A percentile compares a stretch with the other conserved stretches of the same genome.
Conservation (phyloP, 148 eudicot genomes). For the Rhododendron ovatum region DNA sequence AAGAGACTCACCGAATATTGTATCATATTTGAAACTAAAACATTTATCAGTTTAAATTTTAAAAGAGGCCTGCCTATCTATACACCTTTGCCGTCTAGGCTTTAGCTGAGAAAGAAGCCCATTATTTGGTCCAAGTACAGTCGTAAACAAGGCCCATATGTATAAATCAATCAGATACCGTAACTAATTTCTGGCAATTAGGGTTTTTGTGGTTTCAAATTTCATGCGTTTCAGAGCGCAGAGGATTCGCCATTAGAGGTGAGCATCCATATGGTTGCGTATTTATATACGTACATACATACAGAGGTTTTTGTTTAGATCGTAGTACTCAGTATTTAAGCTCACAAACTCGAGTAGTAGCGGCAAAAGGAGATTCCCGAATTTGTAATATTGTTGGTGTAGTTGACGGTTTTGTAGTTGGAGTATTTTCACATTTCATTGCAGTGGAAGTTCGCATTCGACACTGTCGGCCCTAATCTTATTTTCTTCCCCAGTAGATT, state of each 20-base stretch:
- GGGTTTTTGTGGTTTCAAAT: neutral
- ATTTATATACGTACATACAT: neutral
- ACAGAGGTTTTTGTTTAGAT: neutral
- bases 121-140: neutral
- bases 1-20: too few species aligned
- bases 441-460: neutral
- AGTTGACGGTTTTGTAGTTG: neutral
- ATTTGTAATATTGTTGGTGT: neutral
- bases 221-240: neutral
- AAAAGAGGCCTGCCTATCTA: neutral
- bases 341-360: neutral
- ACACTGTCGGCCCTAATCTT: neutral
- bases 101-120: neutral
- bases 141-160: neutral
- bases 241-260: neutral
- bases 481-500: neutral
- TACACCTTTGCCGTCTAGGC: neutral
- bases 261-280: neutral
- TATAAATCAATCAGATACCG: neutral
- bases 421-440: neutral
- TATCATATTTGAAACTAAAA: too few species aligned
- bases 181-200: neutral
- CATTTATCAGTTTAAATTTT: too few species aligned
- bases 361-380: neutral
- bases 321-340: neutral